Conservation (phyloP, 2,329 filamentous ascomycete species). For the Alternaria metachromatica region DNA sequence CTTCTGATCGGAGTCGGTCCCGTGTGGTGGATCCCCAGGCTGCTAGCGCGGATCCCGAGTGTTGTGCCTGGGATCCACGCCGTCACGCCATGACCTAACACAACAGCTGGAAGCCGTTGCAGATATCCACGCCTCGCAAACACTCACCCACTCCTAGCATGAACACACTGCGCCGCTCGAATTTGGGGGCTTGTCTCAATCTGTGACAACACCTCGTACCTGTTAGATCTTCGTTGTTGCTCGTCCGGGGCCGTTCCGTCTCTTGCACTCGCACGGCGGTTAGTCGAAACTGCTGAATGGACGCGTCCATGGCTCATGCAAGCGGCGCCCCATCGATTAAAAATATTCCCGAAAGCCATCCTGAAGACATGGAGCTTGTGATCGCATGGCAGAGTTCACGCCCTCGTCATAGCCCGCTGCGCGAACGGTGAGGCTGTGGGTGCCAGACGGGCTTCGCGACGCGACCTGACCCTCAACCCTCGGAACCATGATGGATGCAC, state of each 20-base stretch:
- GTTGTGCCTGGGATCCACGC: neutral
- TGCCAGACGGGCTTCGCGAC: neutral
- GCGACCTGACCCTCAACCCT: neutral
- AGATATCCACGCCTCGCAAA: slow-evolving; percentile 5
- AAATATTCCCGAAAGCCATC: neutral
- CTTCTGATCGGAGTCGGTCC: neutral
- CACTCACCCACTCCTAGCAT: neutral
- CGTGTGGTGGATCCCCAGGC: slow-evolving; percentile 29
- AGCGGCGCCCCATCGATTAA: slow-evolving; percentile 6
- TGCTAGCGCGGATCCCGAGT: slow-evolving; percentile 15
- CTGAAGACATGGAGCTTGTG: neutral
- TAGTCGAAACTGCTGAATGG: slow-evolving; percentile 20
- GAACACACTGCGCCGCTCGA: neutral
- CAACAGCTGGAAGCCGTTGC: neutral
- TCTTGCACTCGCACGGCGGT: slow-evolving; percentile 18
- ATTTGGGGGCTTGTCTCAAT: slow-evolving; percentile 13
- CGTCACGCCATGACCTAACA: neutral
- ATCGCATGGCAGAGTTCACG: slow-evolving; percentile 3
- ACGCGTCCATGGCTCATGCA: slow-evolving; percentile 1
- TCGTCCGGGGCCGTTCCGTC: slow-evolving; percentile 11
- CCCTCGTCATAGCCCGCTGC: slow-evolving; percentile 7
- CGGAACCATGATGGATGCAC: neutral
- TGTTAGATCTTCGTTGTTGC: slow-evolving; percentile 2
- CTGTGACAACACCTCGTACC: neutral
- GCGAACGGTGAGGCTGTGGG: slow-evolving; percentile 3